Evolutionary conservation across 2,329 filamentous ascomycete genomes (phyloP).

Genomic region (Fusarium veterinarium): DNA sequence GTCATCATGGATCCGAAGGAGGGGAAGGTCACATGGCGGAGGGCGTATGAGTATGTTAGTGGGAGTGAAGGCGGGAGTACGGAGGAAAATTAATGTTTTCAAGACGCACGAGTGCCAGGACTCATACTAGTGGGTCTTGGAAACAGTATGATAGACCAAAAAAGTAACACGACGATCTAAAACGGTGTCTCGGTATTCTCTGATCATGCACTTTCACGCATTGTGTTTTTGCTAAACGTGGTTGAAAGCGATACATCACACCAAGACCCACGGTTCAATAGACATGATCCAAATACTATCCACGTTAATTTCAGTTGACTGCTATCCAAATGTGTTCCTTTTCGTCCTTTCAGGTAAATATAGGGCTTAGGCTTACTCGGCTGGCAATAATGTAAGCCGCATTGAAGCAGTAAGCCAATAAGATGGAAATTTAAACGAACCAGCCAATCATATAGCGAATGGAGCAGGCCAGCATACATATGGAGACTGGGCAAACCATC

Average conservation of each 20-base stretch:
- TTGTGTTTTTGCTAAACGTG: too few species aligned
- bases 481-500: not conserved
- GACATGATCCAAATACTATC: too few species aligned
- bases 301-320: too few species aligned
- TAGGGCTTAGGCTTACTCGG: not conserved
- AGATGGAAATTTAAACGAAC: not conserved
- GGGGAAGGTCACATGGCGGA: constrained; percentile 50
- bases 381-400: not conserved
- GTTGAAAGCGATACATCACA: too few species aligned
- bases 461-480: not conserved
- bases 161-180: too few species aligned
- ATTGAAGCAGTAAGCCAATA: not conserved
- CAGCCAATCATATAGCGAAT: accelerated
- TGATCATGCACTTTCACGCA: too few species aligned
- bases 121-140: too few species aligned
- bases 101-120: not conserved
- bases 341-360: too few species aligned
- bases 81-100: not conserved
- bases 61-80: not conserved
- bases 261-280: too few species aligned
- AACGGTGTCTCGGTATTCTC: too few species aligned
- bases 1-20: constrained; percentile 60
- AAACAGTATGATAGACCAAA: too few species aligned
- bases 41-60: not conserved
- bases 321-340: too few species aligned